Conservation (phyloP, 176 grass and related monocot species). For the Ampelocalamus luodianensis region DNA sequence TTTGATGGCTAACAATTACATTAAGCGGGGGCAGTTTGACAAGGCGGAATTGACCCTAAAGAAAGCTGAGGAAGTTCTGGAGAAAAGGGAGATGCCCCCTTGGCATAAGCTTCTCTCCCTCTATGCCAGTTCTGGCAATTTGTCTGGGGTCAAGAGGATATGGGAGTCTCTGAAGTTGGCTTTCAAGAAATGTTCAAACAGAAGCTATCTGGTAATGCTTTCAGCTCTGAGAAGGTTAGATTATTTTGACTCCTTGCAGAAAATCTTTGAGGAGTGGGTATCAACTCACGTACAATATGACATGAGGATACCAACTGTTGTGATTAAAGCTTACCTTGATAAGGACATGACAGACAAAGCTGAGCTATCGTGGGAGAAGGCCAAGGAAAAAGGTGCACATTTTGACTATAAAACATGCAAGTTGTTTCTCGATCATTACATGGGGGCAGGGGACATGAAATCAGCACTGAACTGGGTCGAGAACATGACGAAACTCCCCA, state of each 20-base stretch:
- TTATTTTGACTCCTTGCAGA: conserved; percentile 41
- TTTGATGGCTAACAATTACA: too few relatives aligned
- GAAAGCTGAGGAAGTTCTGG: conserved; percentile 51
- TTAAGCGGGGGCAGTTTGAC: too few relatives aligned
- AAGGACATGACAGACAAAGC: conserved; percentile 56
- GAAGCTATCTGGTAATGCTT: conserved; percentile 56
- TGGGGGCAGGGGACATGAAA: too few relatives aligned
- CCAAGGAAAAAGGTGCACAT: too few relatives aligned
- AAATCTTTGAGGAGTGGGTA: conserved; percentile 61
- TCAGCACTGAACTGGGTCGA: too few relatives aligned
- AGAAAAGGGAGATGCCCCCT: conserved; percentile 8
- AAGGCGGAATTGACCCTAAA: too few relatives aligned
- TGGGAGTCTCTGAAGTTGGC: conserved; percentile 50
- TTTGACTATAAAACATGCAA: too few relatives aligned
- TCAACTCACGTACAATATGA: conserved; percentile 33
- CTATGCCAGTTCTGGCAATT: conserved; percentile 52
- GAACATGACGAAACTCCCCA: too few relatives aligned
- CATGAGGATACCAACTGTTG: conserved; percentile 51
- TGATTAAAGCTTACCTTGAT: conserved; percentile 54
- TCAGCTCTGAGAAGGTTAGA: conserved; percentile 50
- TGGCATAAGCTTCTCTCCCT: conserved; percentile 43
- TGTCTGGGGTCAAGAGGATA: conserved; percentile 54
- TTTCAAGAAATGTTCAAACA: conserved; percentile 50
- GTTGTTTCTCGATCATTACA: too few relatives aligned
- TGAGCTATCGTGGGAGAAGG: too few relatives aligned